Evolutionary conservation across 2,329 filamentous ascomycete genomes (phyloP).

Genomic region (Parastagonospora nodorum): DNA sequence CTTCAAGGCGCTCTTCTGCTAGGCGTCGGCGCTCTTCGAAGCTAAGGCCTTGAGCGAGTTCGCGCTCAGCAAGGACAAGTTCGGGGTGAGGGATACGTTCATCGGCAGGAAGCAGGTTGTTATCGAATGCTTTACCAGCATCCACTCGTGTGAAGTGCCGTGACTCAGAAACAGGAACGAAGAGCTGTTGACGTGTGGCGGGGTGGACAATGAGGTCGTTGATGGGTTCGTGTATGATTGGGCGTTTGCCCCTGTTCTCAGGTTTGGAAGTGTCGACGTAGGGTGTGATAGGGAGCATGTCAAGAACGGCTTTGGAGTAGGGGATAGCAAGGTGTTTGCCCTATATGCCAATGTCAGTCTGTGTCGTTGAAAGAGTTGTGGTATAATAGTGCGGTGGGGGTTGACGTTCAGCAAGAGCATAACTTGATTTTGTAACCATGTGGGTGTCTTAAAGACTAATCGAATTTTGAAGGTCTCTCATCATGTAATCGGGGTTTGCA

Average conservation of each 20-base stretch:
- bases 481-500: conserved; percentile 53
- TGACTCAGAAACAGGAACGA: conserved; percentile 68
- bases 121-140: conserved; percentile 65
- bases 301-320: conserved; percentile 75
- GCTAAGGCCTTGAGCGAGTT: conserved; percentile 32
- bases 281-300: conserved; percentile 75
- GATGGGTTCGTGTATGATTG: conserved; percentile 62
- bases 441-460: conserved; percentile 99
- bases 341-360: conserved; percentile 53
- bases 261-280: conserved; percentile 42
- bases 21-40: conserved; percentile 42
- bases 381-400: background rate
- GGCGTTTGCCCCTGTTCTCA: conserved; percentile 41
- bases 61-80: conserved; percentile 54
- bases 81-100: conserved; percentile 68
- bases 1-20: conserved; percentile 34
- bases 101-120: conserved; percentile 65
- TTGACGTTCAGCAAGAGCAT: conserved; percentile 72
- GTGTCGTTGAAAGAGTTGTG: conserved; percentile 4
- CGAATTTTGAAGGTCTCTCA: conserved; percentile 76
- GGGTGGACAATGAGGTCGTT: conserved; percentile 68
- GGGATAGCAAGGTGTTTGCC: conserved; percentile 75
- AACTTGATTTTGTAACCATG: conserved; percentile 82
- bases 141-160: conserved; percentile 69
- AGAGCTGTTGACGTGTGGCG: conserved; percentile 60